Base-by-base conservation (phyloP, 805 yeast species). In the Pichia membranifaciens region DNA sequence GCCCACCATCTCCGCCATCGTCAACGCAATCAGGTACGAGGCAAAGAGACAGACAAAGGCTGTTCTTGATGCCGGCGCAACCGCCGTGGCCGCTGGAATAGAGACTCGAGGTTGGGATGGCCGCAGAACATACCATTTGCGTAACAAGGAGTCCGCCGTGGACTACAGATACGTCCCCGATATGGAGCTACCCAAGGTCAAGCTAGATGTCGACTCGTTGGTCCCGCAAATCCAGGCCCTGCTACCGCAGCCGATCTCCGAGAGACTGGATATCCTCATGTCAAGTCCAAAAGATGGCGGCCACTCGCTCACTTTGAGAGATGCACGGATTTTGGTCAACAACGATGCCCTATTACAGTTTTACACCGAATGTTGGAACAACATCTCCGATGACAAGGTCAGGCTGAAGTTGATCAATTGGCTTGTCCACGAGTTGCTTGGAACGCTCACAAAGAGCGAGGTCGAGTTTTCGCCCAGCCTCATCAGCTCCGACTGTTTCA, bases 101-200 rank as follows among this genome's bases (percentile, higher is more conserved):
- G 96, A 90, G 58, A 93, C 99, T 0, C 74, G 97, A 59, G 93
- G 96, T 17, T 93, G 97, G 96, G 82, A 84, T 57, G 97, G 96
- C 2, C 64, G 64, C 3, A 68, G 71, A 37, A 91, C 98, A 0
- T 70, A 74, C 39, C 72, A 76, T 43, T 66, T 84, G 43, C 76
- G 99, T 59, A 71, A 78, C 3, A 93, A 93, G 58, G 97, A 91
- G 61, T 76, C 78, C 35, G 76, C 87, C 0, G 75, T 86, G 12
- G 99, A 93, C 64, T 93, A 93, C 65, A 71, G 98, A 57, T 93
- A 89, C 60, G 83, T 91, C 75, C 96, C 98, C 0, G 99, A 93
- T 62, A 87, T 95, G 2, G 99, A 93, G 62, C 67, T 93, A 28
- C 89, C 93, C 0, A 63, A 67, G 1, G 65, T 90, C 4, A 50